Evolutionary conservation across 768 basidiomycete species (phyloP).

Genomic region (Symmetrospora coprosmae): DNA sequence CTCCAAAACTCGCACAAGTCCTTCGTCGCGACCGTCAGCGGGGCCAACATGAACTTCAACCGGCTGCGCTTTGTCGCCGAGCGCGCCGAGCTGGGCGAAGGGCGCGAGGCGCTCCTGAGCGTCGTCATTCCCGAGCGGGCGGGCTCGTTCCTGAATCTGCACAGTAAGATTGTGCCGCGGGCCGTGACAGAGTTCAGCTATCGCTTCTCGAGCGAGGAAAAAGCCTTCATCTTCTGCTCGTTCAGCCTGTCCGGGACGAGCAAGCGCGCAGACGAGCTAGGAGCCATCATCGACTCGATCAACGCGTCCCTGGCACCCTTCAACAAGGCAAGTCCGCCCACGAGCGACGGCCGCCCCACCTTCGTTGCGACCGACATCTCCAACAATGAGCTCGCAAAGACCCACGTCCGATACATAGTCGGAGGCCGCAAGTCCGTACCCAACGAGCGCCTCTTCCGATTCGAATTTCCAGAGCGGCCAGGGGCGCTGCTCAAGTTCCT

Average conservation of each 20-base stretch:
- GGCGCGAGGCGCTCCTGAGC: constrained; percentile 78
- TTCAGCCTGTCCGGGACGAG: constrained; percentile 52
- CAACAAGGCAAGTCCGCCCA: neutral
- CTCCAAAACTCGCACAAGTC: constrained; percentile 68
- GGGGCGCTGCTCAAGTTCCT: constrained; percentile 83
- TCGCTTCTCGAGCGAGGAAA: constrained; percentile 54
- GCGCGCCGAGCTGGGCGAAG: constrained; percentile 91
- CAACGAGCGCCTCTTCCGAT: constrained; percentile 78
- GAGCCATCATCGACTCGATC: constrained; percentile 51
- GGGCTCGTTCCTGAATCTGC: constrained; percentile 83
- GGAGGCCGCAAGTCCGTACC: constrained; percentile 65
- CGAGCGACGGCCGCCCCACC: constrained; percentile 65
- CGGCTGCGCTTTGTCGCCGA: constrained; percentile 94
- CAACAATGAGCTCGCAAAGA: constrained; percentile 89
- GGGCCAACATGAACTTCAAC: constrained; percentile 99
- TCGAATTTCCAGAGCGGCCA: constrained; percentile 93
- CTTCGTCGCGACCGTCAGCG: constrained; percentile 82
- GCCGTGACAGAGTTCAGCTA: constrained; percentile 92
- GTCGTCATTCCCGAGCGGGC: constrained; percentile 88
- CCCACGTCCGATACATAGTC: constrained; percentile 84
- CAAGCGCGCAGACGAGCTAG: constrained; percentile 33
- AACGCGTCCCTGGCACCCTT: constrained; percentile 33
- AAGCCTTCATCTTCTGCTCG: constrained; percentile 77
- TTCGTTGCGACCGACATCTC: constrained; percentile 61
- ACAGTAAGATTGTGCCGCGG: constrained; percentile 75